Evolutionary conservation across 768 basidiomycete species (phyloP), one percentile per base, ranked within the genome.

Genomic region (Rhodosporidiobolus odoratus): DNA sequence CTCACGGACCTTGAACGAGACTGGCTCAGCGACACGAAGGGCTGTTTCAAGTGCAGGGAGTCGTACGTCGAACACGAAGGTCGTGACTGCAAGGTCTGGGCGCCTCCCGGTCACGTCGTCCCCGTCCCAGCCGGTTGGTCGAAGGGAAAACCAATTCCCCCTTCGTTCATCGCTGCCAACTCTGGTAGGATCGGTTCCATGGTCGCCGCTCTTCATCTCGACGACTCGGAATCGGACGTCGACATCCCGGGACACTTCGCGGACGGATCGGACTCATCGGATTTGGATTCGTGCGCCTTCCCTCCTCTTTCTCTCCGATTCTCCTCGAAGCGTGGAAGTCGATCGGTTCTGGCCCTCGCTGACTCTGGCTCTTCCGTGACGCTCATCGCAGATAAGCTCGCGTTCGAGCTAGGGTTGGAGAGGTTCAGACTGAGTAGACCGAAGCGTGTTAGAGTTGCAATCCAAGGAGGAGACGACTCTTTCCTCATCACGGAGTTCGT

Each of bases 291-390:
- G 60, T 62, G 43, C 60, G 60, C 60, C n/a, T 62, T 62, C n/a
- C 60, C 60, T 48, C 60, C 60, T 47, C 43, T 62, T 35, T 34
- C 45, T 32, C 32, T 62, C 19, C 16, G 17, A 16, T 17, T 62
- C 34, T 19, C 30, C 43, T 25, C 23, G 21, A 30, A 23, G 15
- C 60, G 60, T 62, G 45, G 45, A 48, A 27, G 60, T 62, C 60
- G 43, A 10, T 47, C 41, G 19, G 43, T 48, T 19, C n/a, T 41
- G 13, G 43, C 60, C 35, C 43, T 62, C 12, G 45, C 60, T 62
- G 60, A 62, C 60, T 62, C 60, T 27, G 60, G 60, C n/a, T 47
- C 60, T 62, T 47, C 60, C 32, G 12, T 48, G 10, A 41, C 60
- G 43, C 45, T 62, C 47, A 32, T 62, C 32, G 27, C 60, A 47